These are phyloP conservation scores for Guillardia theta DNA, from an alignment of 78 protist genomes.

Conservation along the genomic window DNA sequence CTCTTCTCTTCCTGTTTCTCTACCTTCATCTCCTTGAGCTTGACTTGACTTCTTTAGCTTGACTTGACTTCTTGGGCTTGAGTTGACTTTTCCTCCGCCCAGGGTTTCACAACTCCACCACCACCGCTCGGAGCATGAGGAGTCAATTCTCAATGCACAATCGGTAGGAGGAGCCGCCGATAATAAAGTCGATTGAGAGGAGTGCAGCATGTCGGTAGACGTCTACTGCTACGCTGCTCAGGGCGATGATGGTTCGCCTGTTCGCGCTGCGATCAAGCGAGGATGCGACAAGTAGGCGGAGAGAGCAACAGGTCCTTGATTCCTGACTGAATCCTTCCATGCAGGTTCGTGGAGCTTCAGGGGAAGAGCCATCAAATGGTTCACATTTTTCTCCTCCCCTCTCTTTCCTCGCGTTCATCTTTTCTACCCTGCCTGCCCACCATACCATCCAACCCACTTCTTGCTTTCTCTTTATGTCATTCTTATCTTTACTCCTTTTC, in stretches of 20 bases:
- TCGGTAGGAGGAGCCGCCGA: background rate
- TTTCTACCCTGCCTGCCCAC: too few species aligned
- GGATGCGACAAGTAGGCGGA: background rate
- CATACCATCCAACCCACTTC: too few species aligned
- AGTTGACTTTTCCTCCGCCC: background rate
- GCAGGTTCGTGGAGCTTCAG: background rate
- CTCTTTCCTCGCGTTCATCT: background rate
- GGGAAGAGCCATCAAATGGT: background rate
- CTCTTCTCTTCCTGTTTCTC: background rate
- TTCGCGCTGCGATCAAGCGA: background rate
- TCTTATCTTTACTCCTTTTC: background rate
- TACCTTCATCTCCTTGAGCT: background rate
- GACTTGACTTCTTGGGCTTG: too few species aligned
- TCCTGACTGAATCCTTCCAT: too few species aligned
- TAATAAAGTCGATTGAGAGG: background rate
- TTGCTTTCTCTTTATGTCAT: background rate
- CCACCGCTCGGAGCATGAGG: constrained; percentile 25
- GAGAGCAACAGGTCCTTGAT: background rate
- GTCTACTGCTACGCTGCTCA: constrained; percentile 19
- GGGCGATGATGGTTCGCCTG: background rate
- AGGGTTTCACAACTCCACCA: constrained; percentile 1
- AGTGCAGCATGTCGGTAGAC: background rate
- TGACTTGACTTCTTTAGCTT: too few species aligned
- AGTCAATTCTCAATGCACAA: background rate
- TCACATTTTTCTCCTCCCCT: background rate